These are phyloP conservation scores for Scutellaria galericulata DNA, from an alignment of 257 asterid species.

Conservation along the genomic window DNA sequence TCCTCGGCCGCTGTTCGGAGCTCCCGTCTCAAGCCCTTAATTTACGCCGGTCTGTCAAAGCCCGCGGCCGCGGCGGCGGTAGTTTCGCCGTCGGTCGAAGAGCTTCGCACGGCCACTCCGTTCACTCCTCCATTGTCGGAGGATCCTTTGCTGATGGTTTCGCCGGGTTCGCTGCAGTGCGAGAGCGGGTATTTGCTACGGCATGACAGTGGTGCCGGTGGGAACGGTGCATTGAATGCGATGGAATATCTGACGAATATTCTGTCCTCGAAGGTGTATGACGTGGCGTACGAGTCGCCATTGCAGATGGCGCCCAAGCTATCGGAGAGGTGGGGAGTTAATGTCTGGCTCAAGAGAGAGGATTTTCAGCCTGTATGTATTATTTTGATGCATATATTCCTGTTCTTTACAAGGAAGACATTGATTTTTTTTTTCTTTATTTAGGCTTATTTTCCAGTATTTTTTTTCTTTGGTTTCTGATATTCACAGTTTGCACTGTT, in stretches of 20 bases:
- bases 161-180: conserved; percentile 66
- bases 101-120: conserved; percentile 23
- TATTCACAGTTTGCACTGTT: background rate
- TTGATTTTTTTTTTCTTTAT: background rate
- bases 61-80: conserved; percentile 37
- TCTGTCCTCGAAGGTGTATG: conserved; percentile 88
- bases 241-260: conserved; percentile 87
- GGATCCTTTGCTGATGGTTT: conserved; percentile 46
- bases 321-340: conserved; percentile 68
- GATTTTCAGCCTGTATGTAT: conserved; percentile 84
- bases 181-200: conserved; percentile 68
- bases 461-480: background rate
- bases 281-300: conserved; percentile 85
- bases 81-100: conserved; percentile 39
- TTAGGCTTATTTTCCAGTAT: background rate
- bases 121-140: conserved; percentile 33
- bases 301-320: conserved; percentile 81
- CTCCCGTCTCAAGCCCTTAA: conserved; percentile 32
- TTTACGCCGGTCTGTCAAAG: conserved; percentile 44
- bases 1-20: conserved; percentile 36
- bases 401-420: background rate
- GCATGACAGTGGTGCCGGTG: conserved; percentile 40
- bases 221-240: conserved; percentile 44
- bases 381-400: background rate
- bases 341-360: conserved; percentile 91